phyloP scores from a whole-genome alignment of 2,329 filamentous ascomycete genomes.

The Fusarium agapanthi region DNA sequence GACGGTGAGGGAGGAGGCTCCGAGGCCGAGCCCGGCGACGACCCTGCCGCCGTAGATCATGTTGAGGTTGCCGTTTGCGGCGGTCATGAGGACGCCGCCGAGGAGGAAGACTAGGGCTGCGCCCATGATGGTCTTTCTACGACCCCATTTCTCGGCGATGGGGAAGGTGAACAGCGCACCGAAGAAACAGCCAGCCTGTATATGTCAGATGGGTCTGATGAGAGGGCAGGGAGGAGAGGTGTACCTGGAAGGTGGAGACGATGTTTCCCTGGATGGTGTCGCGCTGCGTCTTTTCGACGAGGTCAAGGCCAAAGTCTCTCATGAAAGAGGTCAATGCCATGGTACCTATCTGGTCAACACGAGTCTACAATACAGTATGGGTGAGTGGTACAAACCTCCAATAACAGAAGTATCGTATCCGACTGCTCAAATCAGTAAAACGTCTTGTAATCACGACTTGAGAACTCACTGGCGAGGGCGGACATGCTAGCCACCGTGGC shows the following conservation, averaged over 20 bases:
- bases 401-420: conserved; percentile 52
- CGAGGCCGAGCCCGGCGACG: conserved; percentile 61
- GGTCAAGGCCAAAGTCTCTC: conserved; percentile 47
- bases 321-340: conserved; percentile 51
- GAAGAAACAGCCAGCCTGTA: conserved; percentile 52
- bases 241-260: conserved; percentile 48
- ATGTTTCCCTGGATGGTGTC: conserved; percentile 52
- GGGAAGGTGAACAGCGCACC: conserved; percentile 54
- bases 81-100: conserved; percentile 49
- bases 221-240: accelerated
- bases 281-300: conserved; percentile 34
- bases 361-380: accelerated
- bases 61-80: conserved; percentile 45
- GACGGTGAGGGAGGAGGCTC: conserved; percentile 58
- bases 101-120: conserved; percentile 53
- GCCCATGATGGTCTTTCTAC: conserved; percentile 56
- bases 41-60: conserved; percentile 59
- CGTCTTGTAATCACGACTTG: accelerated
- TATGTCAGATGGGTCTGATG: neutral
- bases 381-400: conserved; percentile 34
- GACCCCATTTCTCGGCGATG: conserved; percentile 57
- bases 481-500: conserved; percentile 47
- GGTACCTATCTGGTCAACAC: conserved; percentile 32
- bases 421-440: conserved; percentile 31
- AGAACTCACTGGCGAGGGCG: conserved; percentile 44